phyloP scores from a whole-genome alignment of 2,329 filamentous ascomycete genomes.

The Colletotrichum chrysophilum region DNA sequence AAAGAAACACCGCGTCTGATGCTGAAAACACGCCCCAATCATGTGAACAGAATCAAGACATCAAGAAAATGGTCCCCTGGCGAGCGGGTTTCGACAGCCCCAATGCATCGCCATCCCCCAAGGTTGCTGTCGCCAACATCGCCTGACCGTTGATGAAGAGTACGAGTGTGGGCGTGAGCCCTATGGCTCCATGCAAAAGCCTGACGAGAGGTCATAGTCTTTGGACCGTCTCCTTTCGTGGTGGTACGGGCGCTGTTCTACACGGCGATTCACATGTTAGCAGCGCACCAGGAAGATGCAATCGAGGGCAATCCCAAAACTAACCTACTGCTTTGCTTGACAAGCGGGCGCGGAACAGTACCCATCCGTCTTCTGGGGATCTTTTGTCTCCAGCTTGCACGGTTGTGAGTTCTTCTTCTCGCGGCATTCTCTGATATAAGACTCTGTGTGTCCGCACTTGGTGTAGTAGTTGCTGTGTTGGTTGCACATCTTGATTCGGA shows the following conservation, averaged over 20 bases:
- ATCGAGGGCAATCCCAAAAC: neutral
- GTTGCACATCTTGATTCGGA: neutral
- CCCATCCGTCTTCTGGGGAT: neutral
- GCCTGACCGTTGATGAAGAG: neutral
- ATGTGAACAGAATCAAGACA: neutral
- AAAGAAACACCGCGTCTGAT: neutral
- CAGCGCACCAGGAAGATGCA: neutral
- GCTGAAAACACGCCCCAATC: neutral
- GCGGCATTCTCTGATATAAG: neutral
- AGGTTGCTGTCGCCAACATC: neutral
- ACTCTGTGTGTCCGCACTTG: neutral
- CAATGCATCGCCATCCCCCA: neutral
- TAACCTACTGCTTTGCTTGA: constrained; percentile 20
- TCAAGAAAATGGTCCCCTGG: neutral
- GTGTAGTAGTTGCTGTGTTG: neutral
- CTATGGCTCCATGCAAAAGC: neutral
- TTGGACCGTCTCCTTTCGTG: neutral
- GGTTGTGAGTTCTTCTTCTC: neutral
- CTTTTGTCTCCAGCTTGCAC: neutral
- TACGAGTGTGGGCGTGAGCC: neutral
- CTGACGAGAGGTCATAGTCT: neutral
- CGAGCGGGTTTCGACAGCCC: neutral
- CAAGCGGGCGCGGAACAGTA: constrained; percentile 7
- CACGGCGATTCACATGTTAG: neutral
- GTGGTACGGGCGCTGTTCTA: neutral